Evolutionary conservation across 1,284 basidiomycete genomes (phyloP).

Genomic region (Exsudoporus floridanus): DNA sequence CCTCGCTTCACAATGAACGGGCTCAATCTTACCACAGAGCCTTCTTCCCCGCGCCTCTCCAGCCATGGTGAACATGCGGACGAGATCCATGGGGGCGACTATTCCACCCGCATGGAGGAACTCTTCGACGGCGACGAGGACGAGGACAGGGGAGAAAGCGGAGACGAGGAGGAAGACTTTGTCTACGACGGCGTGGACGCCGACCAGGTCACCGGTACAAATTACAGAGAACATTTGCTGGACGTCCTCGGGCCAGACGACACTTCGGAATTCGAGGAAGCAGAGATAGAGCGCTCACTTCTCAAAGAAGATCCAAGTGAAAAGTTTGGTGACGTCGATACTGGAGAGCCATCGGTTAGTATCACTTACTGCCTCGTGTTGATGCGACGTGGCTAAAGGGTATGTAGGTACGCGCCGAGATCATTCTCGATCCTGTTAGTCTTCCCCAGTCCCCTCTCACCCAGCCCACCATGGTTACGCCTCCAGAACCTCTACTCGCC

Average conservation of each 20-base stretch:
- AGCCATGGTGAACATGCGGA: slow-evolving; percentile 35
- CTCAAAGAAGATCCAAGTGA: slow-evolving; percentile 38
- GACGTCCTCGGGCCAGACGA: slow-evolving; percentile 71
- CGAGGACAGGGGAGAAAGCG: slow-evolving; percentile 40
- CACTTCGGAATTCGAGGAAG: slow-evolving; percentile 51
- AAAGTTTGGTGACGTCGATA: slow-evolving; percentile 35
- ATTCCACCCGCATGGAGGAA: slow-evolving; percentile 73
- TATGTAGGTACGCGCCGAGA: slow-evolving; percentile 37
- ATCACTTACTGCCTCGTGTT: slow-evolving; percentile 10
- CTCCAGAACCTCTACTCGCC: slow-evolving; percentile 39
- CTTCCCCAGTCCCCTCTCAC: slow-evolving; percentile 46
- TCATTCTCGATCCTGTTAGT: slow-evolving; percentile 42
- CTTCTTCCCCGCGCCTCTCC: slow-evolving; percentile 24
- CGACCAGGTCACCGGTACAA: slow-evolving; percentile 39
- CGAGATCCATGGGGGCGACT: slow-evolving; percentile 50
- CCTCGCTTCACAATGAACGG: slow-evolving; percentile 12
- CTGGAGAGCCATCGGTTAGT: slow-evolving; percentile 44
- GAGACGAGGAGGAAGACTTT: slow-evolving; percentile 61
- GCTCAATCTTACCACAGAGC: neutral
- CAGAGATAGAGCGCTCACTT: slow-evolving; percentile 49
- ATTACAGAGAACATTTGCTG: slow-evolving; percentile 66
- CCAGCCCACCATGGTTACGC: slow-evolving; percentile 32
- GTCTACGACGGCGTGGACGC: slow-evolving; percentile 72
- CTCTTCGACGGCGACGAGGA: slow-evolving; percentile 54
- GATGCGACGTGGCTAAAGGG: slow-evolving; percentile 19